Evolutionary conservation across 352 stramenopile genomes (phyloP), one percentile per base, ranked within the genome.

Genomic region (Phytophthora agathidicida): DNA sequence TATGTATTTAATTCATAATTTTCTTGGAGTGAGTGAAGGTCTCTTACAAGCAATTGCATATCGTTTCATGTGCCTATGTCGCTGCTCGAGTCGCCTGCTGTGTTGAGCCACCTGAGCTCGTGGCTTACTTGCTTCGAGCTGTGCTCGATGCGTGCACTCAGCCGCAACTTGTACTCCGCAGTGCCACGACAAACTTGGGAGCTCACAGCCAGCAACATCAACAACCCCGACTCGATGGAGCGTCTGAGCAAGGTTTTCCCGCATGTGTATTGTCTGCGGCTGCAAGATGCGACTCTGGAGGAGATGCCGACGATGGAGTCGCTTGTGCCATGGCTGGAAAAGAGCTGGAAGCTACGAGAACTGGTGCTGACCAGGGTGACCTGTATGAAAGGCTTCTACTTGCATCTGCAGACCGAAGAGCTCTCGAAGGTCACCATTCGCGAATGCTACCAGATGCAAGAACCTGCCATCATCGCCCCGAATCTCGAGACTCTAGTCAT

Each of bases 381-480:
- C 35, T 65, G 77, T 22, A 63, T 86, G 23, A 73, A 58, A 17
- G 80, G 85, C 42, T 77, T 65, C 13, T 68, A 77, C 30, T 22
- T 91, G 32, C 56, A 68, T 17, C 54, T 85, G 0, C 41, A 71
- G 30, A 67, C 73, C 13, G 45, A 81, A 38, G 48, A 79, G 26
- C 79, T 93, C 26, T 72, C 78, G 46, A 68, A 54, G 33, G 49
- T 93, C 28, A 54, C 49, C 9, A 64, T 91, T 55, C 41, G 57
- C 1, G 64, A 89, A 47, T 93, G 83, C 52, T 84, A 80, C 52
- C 68, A 88, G 36, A 52, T 93, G 50, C 73, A 79, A 48, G 61
- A 73, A 10, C 83, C 75, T 1, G 52, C 68, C 13, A 71, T 91
- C 22, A 11, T 60, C 7, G 66, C 64, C 3, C 51, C 68, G 4